Conservation (phyloP, 2,329 filamentous ascomycete species). For the Bimuria novae-zelandiae region DNA sequence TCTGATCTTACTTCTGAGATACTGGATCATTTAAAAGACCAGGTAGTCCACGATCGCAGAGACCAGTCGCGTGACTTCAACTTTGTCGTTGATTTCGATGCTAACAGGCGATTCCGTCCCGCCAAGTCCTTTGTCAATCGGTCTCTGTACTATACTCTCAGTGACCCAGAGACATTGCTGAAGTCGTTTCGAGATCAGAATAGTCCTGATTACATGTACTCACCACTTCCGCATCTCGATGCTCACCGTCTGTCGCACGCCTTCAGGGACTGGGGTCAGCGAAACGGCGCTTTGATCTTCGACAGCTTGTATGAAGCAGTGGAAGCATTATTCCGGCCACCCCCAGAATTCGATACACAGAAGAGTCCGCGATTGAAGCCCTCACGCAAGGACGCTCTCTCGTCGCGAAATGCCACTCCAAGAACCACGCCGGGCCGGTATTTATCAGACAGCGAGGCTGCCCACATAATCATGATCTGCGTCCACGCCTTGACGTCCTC, state of each 20-base stretch:
- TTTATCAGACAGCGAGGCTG: conserved; percentile 42
- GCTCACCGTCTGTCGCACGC: conserved; percentile 33
- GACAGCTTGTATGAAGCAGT: conserved; percentile 42
- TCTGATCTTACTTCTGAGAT: conserved; percentile 33
- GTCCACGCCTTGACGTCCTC: conserved; percentile 47
- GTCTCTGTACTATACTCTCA: conserved; percentile 41
- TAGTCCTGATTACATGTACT: conserved; percentile 27
- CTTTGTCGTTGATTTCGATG: conserved; percentile 26
- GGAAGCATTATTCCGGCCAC: conserved; percentile 40
- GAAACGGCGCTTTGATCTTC: conserved; percentile 43
- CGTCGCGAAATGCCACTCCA: neutral
- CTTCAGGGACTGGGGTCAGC: conserved; percentile 40
- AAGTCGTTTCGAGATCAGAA: conserved; percentile 38
- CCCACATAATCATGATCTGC: conserved; percentile 48
- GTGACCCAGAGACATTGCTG: conserved; percentile 38
- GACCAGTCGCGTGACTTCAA: conserved; percentile 17
- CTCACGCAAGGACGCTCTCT: conserved; percentile 18
- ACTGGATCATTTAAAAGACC: conserved; percentile 36
- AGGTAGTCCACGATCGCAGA: conserved; percentile 21
- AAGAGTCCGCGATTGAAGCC: conserved; percentile 28
- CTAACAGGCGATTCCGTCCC: conserved; percentile 17
- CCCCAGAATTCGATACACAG: conserved; percentile 37
- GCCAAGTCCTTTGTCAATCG: conserved; percentile 34
- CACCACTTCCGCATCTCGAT: conserved; percentile 43
- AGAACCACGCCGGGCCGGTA: conserved; percentile 19